These are phyloP conservation scores for Diplodia mutila DNA, from an alignment of 2,329 filamentous ascomycete species.

Conservation along the genomic window DNA sequence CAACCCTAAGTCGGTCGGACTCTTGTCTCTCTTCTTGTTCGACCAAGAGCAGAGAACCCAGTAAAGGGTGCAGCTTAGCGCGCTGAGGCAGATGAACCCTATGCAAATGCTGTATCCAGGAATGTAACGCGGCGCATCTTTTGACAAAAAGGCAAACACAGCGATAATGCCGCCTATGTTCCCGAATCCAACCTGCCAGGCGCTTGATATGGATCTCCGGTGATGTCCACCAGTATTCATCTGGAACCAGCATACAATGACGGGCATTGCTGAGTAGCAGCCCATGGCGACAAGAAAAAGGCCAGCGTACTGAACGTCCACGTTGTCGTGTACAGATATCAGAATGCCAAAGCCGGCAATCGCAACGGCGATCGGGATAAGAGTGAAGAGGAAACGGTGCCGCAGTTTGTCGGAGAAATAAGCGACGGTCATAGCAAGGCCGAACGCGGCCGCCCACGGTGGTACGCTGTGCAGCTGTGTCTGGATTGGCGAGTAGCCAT, in stretches of 20 bases:
- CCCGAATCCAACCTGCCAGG: conserved; percentile 56
- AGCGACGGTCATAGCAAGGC: conserved; percentile 75
- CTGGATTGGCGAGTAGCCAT: conserved; percentile 57
- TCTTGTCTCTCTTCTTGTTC: conserved; percentile 63
- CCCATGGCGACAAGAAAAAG: conserved; percentile 83
- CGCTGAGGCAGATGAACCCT: conserved; percentile 71
- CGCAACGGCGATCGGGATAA: conserved; percentile 69
- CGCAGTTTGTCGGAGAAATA: conserved; percentile 69
- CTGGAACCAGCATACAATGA: conserved; percentile 65
- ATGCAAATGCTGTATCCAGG: conserved; percentile 79
- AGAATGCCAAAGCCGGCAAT: conserved; percentile 79
- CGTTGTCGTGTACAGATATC: conserved; percentile 70
- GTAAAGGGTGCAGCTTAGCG: conserved; percentile 64
- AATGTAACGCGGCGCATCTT: conserved; percentile 69
- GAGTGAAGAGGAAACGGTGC: conserved; percentile 75
- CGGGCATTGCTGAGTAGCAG: conserved; percentile 85
- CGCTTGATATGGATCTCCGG: conserved; percentile 52
- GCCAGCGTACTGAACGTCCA: conserved; percentile 71
- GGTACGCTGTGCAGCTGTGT: conserved; percentile 60
- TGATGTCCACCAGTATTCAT: conserved; percentile 60
- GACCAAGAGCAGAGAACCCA: conserved; percentile 60
- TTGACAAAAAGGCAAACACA: conserved; percentile 53
- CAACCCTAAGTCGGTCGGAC: conserved; percentile 51
- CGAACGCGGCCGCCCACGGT: conserved; percentile 74
- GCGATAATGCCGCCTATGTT: conserved; percentile 58